Conservation (phyloP, 345 rosid species). For the Brassica napus region Da-Ae NC_063436.1:26235001-26235500, state of each 20-base stretch:
- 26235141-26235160: neutral
- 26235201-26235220: slow-evolving; percentile 14
- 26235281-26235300: neutral
- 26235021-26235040: slow-evolving; percentile 5
- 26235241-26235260: slow-evolving; percentile 17
- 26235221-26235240: slow-evolving; percentile 12
- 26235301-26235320: slow-evolving; percentile 18
- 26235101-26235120: neutral
- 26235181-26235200: slow-evolving; percentile 2
- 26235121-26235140: neutral
- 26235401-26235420: slow-evolving; percentile 41
- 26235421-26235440: slow-evolving; percentile 20
- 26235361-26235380: slow-evolving; percentile 32
- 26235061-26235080: neutral
- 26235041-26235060: slow-evolving; percentile 12
- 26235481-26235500: neutral
- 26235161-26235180: neutral
- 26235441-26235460: slow-evolving; percentile 32
- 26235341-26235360: slow-evolving; percentile 27
- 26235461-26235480: slow-evolving; percentile 30
- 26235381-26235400: slow-evolving; percentile 42
- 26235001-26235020: neutral
- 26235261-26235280: neutral
- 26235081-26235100: no score
- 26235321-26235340: slow-evolving; percentile 37